Base-by-base conservation (phyloP, 2,329 filamentous ascomycete genomes). In the Fusarium clavum region DNA sequence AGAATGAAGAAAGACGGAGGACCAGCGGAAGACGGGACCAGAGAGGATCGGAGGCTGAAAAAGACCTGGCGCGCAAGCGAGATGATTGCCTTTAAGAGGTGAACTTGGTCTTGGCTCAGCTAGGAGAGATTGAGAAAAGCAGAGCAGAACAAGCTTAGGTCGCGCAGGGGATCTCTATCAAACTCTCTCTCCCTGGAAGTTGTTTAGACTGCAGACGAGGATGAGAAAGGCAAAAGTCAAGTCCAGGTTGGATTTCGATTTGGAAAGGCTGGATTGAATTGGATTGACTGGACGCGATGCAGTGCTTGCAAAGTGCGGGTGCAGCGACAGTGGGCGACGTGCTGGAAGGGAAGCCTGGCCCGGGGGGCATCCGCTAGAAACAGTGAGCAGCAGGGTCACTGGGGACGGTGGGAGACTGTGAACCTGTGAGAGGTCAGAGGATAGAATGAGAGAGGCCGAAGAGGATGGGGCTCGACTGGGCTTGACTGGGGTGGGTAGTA, bases 71-170 rank as follows among this genome's bases (percentile, higher is more conserved):
- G 80, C 79, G 79, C 82, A 85, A 85, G 83, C 83, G 84, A 86
- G 77, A 85, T 85, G 83, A 84, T 81, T 82, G 79, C 80, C 80
- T 79, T 78, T 78, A 78, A 81, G 53, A 79, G 78, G 80, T 80
- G 79, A 73, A 71, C 79, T 81, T 77, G 79, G 77, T 64, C 66
- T 72, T 73, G 77, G 74, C 74, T 75, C 25, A 18, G 73, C 49
- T 73, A 76, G 75, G 71, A 73, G 74, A 71, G 69, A 75, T 72
- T 73, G 74, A 69, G 69, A 61, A 69, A 71, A 66, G 34, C 34
- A 38, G 34, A 38, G 18, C 70, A 67, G 59, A 71, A 64, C 61
- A 68, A 64, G 55, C 55, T 57, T 60, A 62, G 52, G 51, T 45
- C 60, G 55, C 61, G 62, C 67, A 73, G 64, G 73, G 69, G 51